Evolutionary conservation across 768 basidiomycete species (phyloP).

Genomic region (Flagelloscypha sp.): DNA sequence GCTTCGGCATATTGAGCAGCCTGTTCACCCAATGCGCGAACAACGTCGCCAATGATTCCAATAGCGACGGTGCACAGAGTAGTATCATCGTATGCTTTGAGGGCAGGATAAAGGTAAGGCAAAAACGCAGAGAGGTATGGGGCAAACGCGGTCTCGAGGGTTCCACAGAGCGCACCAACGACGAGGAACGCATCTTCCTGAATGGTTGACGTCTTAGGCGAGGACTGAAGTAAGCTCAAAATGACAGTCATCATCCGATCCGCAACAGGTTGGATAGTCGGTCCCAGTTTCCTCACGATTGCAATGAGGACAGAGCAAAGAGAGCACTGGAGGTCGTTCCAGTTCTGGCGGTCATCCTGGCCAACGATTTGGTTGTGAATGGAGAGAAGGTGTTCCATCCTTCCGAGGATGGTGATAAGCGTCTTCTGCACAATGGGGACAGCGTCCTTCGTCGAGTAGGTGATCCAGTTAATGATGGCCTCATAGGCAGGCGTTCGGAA

Average conservation of each 20-base stretch:
- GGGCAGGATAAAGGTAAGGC: constrained; percentile 79
- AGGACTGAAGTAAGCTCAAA: constrained; percentile 75
- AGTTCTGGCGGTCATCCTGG: constrained; percentile 93
- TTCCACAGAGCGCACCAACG: constrained; percentile 67
- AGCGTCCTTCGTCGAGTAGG: constrained; percentile 72
- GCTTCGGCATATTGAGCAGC: constrained; percentile 74
- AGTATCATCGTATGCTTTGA: constrained; percentile 90
- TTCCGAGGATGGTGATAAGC: constrained; percentile 68
- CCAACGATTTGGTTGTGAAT: constrained; percentile 95
- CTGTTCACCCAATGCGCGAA: constrained; percentile 85
- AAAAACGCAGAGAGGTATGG: constrained; percentile 83
- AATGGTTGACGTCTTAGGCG: constrained; percentile 89
- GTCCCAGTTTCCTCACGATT: constrained; percentile 73
- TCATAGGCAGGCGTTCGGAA: constrained; percentile 95
- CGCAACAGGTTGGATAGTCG: constrained; percentile 78
- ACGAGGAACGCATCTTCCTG: constrained; percentile 96
- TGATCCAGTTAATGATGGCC: constrained; percentile 82
- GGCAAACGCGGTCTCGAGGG: constrained; percentile 70
- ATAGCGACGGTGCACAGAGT: constrained; percentile 94
- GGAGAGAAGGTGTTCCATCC: constrained; percentile 81
- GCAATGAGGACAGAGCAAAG: constrained; percentile 87
- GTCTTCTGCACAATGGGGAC: constrained; percentile 79
- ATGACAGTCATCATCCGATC: constrained; percentile 94
- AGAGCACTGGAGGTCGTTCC: constrained; percentile 97
- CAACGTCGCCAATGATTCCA: constrained; percentile 91